phyloP scores from a whole-genome alignment of 257 asterid species.

The Fraxinus anomala region DNA sequence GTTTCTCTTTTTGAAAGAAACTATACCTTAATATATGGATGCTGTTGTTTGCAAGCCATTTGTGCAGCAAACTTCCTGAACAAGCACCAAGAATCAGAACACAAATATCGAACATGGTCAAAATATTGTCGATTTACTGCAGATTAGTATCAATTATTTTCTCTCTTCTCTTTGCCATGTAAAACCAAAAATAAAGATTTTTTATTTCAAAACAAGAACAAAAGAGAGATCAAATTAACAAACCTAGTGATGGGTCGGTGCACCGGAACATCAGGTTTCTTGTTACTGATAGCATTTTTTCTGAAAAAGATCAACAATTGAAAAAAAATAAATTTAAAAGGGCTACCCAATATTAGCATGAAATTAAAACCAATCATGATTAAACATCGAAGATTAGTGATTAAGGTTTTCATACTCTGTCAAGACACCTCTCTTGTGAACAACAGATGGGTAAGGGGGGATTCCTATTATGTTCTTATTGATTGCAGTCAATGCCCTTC shows the following conservation, averaged over 20 bases:
- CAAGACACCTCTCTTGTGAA: constrained; percentile 59
- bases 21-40: constrained; percentile 43
- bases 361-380: neutral
- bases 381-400: neutral
- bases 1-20: neutral
- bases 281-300: constrained; percentile 40
- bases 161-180: neutral
- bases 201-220: neutral
- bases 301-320: constrained; percentile 41
- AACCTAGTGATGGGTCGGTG: constrained; percentile 87
- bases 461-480: constrained; percentile 57
- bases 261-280: constrained; percentile 44
- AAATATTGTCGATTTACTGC: neutral
- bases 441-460: constrained; percentile 58
- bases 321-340: neutral
- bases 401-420: constrained; percentile 52
- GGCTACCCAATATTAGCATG: neutral
- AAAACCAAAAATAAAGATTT: neutral
- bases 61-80: constrained; percentile 64
- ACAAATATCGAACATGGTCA: neutral
- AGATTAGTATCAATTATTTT: neutral
- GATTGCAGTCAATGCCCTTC: constrained; percentile 80
- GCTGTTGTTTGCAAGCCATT: constrained; percentile 51
- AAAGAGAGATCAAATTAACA: constrained; percentile 18
- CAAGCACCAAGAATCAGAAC: constrained; percentile 15